A percentile compares a stretch with the other conserved stretches of the same genome.
phyloP scores from a whole-genome alignment of 345 rosid genomes.

The Raphanus sativus region DNA sequence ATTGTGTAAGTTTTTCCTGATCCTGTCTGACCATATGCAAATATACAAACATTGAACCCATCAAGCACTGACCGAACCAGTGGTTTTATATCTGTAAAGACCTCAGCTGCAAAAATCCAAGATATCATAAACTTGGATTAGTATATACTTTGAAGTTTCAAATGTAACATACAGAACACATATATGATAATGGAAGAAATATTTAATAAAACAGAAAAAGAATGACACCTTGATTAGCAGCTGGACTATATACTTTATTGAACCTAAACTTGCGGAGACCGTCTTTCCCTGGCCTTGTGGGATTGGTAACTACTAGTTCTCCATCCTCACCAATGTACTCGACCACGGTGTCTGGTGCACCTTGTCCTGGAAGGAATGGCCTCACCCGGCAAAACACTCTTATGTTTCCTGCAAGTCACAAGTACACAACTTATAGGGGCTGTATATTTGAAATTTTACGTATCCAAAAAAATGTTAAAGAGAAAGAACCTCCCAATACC shows the following conservation, averaged over 20 bases:
- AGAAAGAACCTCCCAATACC: slow-evolving; percentile 42
- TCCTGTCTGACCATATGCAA: not conserved
- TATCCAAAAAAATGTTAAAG: not conserved
- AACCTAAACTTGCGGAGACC: not conserved
- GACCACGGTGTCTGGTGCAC: slow-evolving; percentile 50
- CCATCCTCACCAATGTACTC: slow-evolving; percentile 79
- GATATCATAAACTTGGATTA: slow-evolving; percentile 14
- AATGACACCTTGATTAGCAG: not conserved
- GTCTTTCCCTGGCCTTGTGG: not conserved
- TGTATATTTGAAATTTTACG: not conserved
- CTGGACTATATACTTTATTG: not conserved
- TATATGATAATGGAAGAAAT: not conserved
- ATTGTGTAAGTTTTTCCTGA: not conserved
- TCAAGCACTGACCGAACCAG: not conserved
- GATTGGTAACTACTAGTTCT: slow-evolving; percentile 50
- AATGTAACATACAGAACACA: not conserved
- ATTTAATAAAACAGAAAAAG: not conserved
- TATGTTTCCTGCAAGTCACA: slow-evolving; percentile 25
- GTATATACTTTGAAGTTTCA: not conserved
- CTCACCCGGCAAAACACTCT: slow-evolving; percentile 86
- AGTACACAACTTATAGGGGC: slow-evolving; percentile 1
- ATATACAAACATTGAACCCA: not conserved
- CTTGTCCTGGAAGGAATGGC: slow-evolving; percentile 72
- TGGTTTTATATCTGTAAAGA: not conserved
- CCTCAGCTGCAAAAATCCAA: slow-evolving; percentile 27